phyloP scores from a whole-genome alignment of 169 alveolate species.

The Perkinsus chesapeaki region DNA sequence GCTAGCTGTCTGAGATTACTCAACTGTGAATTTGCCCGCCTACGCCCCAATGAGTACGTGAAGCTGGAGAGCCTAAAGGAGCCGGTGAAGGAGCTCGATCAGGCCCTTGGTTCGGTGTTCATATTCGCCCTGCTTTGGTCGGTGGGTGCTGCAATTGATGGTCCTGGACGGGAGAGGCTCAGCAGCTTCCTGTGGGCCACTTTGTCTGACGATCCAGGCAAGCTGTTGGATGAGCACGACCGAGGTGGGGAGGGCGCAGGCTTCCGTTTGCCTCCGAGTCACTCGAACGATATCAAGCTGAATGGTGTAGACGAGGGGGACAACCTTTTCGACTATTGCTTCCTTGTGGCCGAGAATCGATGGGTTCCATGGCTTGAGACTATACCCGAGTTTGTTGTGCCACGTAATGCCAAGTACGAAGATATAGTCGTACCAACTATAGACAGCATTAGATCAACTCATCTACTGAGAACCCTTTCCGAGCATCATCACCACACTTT shows the following conservation, averaged over 20 bases:
- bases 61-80: neutral
- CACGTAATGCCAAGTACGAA: constrained; percentile 59
- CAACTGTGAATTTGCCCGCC: neutral
- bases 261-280: neutral
- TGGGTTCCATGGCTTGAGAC: constrained; percentile 18
- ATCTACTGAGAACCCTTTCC: constrained; percentile 53
- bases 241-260: neutral
- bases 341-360: neutral
- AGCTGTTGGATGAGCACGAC: neutral
- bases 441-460: constrained; percentile 76
- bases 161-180: neutral
- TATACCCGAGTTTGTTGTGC: constrained; percentile 3
- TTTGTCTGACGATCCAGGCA: neutral
- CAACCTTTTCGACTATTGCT: constrained; percentile 11
- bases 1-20: neutral
- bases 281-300: neutral
- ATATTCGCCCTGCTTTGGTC: constrained; percentile 19
- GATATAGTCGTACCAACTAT: constrained; percentile 82
- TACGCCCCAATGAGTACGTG: neutral
- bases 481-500: constrained; percentile 68
- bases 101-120: constrained; percentile 11
- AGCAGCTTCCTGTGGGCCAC: neutral
- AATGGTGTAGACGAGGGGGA: constrained; percentile 30
- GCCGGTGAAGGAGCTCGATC: constrained; percentile 21
- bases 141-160: constrained; percentile 16